These are phyloP conservation scores for Marasmius sp. DNA, from an alignment of 1,284 basidiomycete genomes.

Conservation along the genomic window DNA sequence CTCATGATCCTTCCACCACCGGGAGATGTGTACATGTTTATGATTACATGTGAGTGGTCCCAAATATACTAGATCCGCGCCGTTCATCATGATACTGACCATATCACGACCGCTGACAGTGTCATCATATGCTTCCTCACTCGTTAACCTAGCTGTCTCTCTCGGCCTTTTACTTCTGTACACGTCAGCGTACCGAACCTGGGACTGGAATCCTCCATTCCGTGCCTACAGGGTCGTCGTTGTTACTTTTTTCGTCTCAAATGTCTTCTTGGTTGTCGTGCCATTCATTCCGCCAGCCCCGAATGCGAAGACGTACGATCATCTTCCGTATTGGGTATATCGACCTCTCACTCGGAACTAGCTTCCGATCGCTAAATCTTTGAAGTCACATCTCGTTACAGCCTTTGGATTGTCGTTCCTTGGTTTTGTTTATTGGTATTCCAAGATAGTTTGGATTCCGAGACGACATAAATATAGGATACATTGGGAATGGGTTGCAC, in stretches of 20 bases:
- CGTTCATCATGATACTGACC: background rate
- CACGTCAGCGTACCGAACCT: slow-evolving; percentile 38
- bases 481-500: slow-evolving; percentile 44
- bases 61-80: background rate
- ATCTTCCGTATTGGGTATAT: slow-evolving; percentile 67
- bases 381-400: slow-evolving; percentile 53
- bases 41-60: slow-evolving; percentile 53
- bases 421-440: slow-evolving; percentile 61
- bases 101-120: slow-evolving; percentile 31
- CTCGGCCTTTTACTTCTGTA: slow-evolving; percentile 60
- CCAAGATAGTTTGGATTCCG: slow-evolving; percentile 56
- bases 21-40: slow-evolving; percentile 68
- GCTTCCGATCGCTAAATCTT: background rate
- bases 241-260: slow-evolving; percentile 58
- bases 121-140: slow-evolving; percentile 49
- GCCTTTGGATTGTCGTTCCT: slow-evolving; percentile 49
- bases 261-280: slow-evolving; percentile 57
- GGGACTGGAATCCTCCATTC: slow-evolving; percentile 66
- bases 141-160: slow-evolving; percentile 60
- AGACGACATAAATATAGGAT: slow-evolving; percentile 47
- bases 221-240: slow-evolving; percentile 47
- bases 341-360: background rate
- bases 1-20: slow-evolving; percentile 54
- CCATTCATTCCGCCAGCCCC: slow-evolving; percentile 59
- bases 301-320: slow-evolving; percentile 50